phyloP scores from a whole-genome alignment of 352 stramenopile genomes.

The Phytophthora foliorum region DNA sequence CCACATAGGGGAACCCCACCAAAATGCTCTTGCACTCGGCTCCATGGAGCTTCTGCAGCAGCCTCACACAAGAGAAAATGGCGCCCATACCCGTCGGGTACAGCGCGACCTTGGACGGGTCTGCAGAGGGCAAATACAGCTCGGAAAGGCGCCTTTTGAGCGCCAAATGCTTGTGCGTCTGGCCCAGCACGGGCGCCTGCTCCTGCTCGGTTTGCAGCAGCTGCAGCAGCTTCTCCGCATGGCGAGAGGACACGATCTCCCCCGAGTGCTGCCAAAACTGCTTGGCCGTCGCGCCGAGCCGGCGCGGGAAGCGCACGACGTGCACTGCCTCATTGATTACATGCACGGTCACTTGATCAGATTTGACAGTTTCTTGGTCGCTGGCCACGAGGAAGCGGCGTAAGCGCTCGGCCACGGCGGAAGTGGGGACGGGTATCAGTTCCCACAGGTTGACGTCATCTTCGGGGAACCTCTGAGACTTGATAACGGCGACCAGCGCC shows the following conservation, averaged over 20 bases:
- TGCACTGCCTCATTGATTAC: slow-evolving; percentile 60
- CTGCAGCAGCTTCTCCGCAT: slow-evolving; percentile 74
- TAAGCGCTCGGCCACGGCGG: slow-evolving; percentile 64
- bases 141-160: slow-evolving; percentile 63
- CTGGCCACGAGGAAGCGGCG: slow-evolving; percentile 72
- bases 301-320: slow-evolving; percentile 80
- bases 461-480: slow-evolving; percentile 29
- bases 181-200: slow-evolving; percentile 7
- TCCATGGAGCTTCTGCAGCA: slow-evolving; percentile 63
- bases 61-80: slow-evolving; percentile 87
- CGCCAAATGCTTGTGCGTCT: slow-evolving; percentile 37
- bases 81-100: slow-evolving; percentile 91
- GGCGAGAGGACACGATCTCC: slow-evolving; percentile 92
- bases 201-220: slow-evolving; percentile 40
- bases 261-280: slow-evolving; percentile 96
- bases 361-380: slow-evolving; percentile 32
- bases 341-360: slow-evolving; percentile 44
- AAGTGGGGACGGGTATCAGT: slow-evolving; percentile 61
- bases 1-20: slow-evolving; percentile 95
- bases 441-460: slow-evolving; percentile 43
- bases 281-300: slow-evolving; percentile 64
- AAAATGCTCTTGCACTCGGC: slow-evolving; percentile 79
- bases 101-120: slow-evolving; percentile 58
- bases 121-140: slow-evolving; percentile 54
- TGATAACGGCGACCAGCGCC: slow-evolving; percentile 58